phyloP scores from a whole-genome alignment of 805 yeast species.

The Sungouiozyma ichnusensis region DNA sequence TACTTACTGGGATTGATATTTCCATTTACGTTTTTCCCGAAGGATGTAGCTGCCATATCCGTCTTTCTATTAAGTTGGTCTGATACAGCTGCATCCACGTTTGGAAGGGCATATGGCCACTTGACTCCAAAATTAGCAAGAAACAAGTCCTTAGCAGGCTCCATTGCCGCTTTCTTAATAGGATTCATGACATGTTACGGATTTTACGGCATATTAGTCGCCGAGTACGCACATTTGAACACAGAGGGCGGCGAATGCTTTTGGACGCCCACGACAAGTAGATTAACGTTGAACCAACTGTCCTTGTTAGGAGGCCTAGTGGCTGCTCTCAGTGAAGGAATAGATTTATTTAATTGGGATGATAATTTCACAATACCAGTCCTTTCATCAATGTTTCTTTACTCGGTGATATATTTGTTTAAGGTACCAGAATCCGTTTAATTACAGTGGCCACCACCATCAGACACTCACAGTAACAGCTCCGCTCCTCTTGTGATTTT shows the following conservation, averaged over 20 bases:
- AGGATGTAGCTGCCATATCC: slow-evolving; percentile 71
- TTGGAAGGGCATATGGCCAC: slow-evolving; percentile 80
- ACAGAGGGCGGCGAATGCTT: slow-evolving; percentile 45
- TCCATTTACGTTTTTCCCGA: slow-evolving; percentile 60
- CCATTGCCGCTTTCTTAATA: slow-evolving; percentile 68
- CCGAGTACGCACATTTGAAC: slow-evolving; percentile 46
- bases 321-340: slow-evolving; percentile 80
- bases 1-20: slow-evolving; percentile 69
- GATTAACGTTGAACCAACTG: slow-evolving; percentile 40
- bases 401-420: slow-evolving; percentile 34
- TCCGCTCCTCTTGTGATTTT: too few species aligned
- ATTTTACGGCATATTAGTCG: slow-evolving; percentile 66
- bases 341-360: slow-evolving; percentile 67
- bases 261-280: slow-evolving; percentile 57
- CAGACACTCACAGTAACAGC: too few species aligned
- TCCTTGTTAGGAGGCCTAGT: slow-evolving; percentile 64
- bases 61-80: slow-evolving; percentile 87
- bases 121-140: slow-evolving; percentile 67
- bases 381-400: slow-evolving; percentile 58
- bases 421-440: too few species aligned
- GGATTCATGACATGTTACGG: slow-evolving; percentile 60
- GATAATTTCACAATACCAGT: slow-evolving; percentile 94
- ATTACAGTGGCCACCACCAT: too few species aligned
- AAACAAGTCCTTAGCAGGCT: slow-evolving; percentile 83
- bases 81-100: slow-evolving; percentile 91